Evolutionary conservation across 768 basidiomycete genomes (phyloP).

Genomic region (Kwoniella bestiolae): DNA sequence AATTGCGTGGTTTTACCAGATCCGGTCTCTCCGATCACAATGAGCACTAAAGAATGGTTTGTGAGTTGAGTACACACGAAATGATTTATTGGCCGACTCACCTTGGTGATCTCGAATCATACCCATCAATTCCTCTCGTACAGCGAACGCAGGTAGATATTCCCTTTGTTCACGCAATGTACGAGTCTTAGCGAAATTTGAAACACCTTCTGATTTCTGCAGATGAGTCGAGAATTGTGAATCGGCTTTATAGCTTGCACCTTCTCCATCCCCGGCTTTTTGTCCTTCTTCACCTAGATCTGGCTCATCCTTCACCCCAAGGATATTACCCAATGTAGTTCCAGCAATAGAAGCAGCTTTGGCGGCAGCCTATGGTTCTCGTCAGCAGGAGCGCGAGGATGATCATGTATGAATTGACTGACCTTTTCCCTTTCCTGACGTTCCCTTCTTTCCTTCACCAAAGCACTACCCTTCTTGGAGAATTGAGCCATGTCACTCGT

Average conservation of each 20-base stretch:
- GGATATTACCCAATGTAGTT: conserved; percentile 92
- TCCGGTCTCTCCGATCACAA: conserved; percentile 99
- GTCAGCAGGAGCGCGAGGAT: not conserved
- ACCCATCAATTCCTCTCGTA: conserved; percentile 87
- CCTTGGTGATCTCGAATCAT: conserved; percentile 94
- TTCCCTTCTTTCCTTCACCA: conserved; percentile 95
- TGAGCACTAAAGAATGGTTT: conserved; percentile 67
- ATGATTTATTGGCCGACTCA: conserved; percentile 47
- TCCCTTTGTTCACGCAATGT: conserved; percentile 94
- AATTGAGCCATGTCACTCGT: conserved; percentile 96
- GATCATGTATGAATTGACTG: not conserved
- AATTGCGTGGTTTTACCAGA: conserved; percentile 98
- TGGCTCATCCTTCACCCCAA: conserved; percentile 95
- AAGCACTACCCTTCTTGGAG: conserved; percentile 90
- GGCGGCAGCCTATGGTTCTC: conserved; percentile 74
- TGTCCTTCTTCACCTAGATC: conserved; percentile 71
- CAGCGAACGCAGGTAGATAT: conserved; percentile 96
- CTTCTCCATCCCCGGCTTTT: conserved; percentile 53
- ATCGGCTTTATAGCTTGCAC: conserved; percentile 77
- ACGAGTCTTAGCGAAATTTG: conserved; percentile 76
- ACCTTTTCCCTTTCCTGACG: conserved; percentile 80
- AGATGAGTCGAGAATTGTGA: conserved; percentile 97
- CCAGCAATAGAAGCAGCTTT: conserved; percentile 91
- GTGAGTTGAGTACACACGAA: conserved; percentile 11
- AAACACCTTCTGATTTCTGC: conserved; percentile 71